A percentile compares a stretch with the other conserved stretches of the same genome.
phyloP scores from a whole-genome alignment of 768 basidiomycete species.

The Tephrocybe rancida region DNA sequence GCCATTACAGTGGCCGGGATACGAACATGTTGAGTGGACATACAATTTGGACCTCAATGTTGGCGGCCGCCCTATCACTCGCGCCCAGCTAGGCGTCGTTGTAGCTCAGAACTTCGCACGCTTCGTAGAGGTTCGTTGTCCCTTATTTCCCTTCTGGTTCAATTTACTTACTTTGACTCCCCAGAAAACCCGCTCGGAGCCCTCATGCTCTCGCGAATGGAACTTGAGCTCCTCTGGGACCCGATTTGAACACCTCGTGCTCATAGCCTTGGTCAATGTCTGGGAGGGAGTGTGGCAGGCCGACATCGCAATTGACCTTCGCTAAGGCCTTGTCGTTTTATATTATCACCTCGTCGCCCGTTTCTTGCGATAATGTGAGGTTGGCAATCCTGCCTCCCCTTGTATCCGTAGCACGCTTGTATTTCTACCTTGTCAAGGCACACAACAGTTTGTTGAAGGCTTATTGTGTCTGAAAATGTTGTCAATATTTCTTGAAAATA shows the following conservation, averaged over 20 bases:
- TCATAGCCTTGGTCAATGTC: conserved; percentile 7
- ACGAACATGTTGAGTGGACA: conserved; percentile 41
- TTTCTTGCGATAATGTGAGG: too few species aligned
- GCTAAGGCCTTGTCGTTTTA: not conserved
- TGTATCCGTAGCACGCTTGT: not conserved
- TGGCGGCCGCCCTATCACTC: conserved; percentile 39
- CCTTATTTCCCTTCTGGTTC: not conserved
- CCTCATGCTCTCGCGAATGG: conserved; percentile 30
- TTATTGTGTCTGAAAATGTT: too few species aligned
- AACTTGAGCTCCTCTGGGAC: conserved; percentile 36
- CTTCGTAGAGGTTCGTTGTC: conserved; percentile 39
- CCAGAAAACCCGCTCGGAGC: conserved; percentile 31
- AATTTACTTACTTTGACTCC: not conserved
- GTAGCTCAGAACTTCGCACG: conserved; percentile 38
- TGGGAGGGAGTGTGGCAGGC: conserved; percentile 14
- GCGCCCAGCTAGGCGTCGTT: conserved; percentile 39
- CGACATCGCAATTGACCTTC: conserved; percentile 8
- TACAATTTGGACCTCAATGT: conserved; percentile 37
- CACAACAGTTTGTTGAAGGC: too few species aligned
- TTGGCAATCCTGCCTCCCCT: not conserved
- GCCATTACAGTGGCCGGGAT: conserved; percentile 49
- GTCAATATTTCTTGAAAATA: too few species aligned
- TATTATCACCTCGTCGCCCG: too few species aligned
- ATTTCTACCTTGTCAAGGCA: too few species aligned
- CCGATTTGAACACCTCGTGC: conserved; percentile 23